Evolutionary conservation across 2,329 filamentous ascomycete species (phyloP).

Genomic region (Trichoderma brevicompactum): DNA sequence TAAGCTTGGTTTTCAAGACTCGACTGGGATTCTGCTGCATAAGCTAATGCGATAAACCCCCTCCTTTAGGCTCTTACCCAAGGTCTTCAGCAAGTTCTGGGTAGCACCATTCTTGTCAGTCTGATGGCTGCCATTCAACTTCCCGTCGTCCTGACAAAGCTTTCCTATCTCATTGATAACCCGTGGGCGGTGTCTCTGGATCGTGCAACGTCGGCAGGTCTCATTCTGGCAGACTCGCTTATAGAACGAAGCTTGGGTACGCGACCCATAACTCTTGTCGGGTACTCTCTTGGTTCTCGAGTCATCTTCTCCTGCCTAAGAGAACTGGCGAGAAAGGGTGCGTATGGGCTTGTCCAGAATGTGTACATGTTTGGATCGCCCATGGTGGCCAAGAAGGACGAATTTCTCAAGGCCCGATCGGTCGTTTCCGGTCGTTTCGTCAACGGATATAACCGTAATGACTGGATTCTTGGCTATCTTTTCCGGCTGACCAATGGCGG

Average conservation of each 20-base stretch:
- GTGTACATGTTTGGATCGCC: slow-evolving; percentile 95
- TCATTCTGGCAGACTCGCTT: slow-evolving; percentile 92
- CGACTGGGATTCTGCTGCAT: background rate
- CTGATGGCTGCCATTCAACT: slow-evolving; percentile 92
- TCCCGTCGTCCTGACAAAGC: slow-evolving; percentile 90
- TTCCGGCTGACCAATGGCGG: slow-evolving; percentile 94
- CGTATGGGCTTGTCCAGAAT: slow-evolving; percentile 87
- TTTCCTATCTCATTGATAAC: slow-evolving; percentile 96
- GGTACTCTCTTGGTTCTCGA: slow-evolving; percentile 89
- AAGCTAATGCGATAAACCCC: background rate
- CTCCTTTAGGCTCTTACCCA: slow-evolving; percentile 79
- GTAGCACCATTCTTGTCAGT: slow-evolving; percentile 82
- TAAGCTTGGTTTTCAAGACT: slow-evolving; percentile 50
- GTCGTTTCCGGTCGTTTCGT: slow-evolving; percentile 91
- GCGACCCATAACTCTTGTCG: slow-evolving; percentile 88
- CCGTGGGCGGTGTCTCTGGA: slow-evolving; percentile 97
- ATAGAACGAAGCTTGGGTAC: slow-evolving; percentile 90
- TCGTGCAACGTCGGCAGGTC: slow-evolving; percentile 82
- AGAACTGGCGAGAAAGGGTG: slow-evolving; percentile 83
- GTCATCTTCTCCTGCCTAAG: slow-evolving; percentile 91
- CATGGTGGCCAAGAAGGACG: slow-evolving; percentile 87
- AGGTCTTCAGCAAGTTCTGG: slow-evolving; percentile 92
- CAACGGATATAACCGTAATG: slow-evolving; percentile 90
- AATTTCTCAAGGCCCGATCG: slow-evolving; percentile 79
- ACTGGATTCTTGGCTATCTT: slow-evolving; percentile 96